Base-by-base conservation (phyloP, 371 early-diverging fungal species). In the Dentiscutata heterogama region DNA sequence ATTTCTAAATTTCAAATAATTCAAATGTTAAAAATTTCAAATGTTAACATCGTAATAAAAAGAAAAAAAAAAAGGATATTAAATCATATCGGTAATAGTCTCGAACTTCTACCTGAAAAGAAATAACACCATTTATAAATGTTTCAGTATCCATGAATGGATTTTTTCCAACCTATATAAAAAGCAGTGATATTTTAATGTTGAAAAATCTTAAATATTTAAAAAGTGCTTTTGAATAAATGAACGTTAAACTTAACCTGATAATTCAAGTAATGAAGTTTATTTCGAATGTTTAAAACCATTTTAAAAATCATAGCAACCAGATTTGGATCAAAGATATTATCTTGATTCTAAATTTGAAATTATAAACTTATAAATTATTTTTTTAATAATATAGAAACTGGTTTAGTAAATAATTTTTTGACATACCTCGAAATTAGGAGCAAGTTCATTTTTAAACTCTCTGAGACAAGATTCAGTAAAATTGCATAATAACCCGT, bases 401-500 rank as follows among this genome's bases (percentile, higher is more conserved):
- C 4, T 22, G 39, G 31, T 61, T 6, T 27, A 82, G 6, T 46
- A 25, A 50, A 29, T 68, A 20, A 18, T 56, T n/a, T n/a, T 50
- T 16, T 27, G 14, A 5, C 71, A 58, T 87, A 91, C 92, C 86
- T 91, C 90, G 2, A 88, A 86, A 67, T 86, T 78, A 16, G 88
- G 89, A 61, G 88, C 83, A 78, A 89, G 91, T 22, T 87, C 85
- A 8, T 81, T 84, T 74, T 91, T 89, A 75, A 90, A 93, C 39
- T 81, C 80, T 78, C 88, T 86, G 25, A 93, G 84, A 0, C 91
- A 92, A 11, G n/a, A 61, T 2, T 84, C 86, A 8, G 93, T 93
- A n/a, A 89, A 87, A 79, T 92, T 86, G 71, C 92, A 93, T 78
- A 92, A 76, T 16, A 93, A 82, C 0, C 93, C 93, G 80, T 93